Conservation (phyloP, 345 rosid species). For the Durio zibethinus region DNA sequence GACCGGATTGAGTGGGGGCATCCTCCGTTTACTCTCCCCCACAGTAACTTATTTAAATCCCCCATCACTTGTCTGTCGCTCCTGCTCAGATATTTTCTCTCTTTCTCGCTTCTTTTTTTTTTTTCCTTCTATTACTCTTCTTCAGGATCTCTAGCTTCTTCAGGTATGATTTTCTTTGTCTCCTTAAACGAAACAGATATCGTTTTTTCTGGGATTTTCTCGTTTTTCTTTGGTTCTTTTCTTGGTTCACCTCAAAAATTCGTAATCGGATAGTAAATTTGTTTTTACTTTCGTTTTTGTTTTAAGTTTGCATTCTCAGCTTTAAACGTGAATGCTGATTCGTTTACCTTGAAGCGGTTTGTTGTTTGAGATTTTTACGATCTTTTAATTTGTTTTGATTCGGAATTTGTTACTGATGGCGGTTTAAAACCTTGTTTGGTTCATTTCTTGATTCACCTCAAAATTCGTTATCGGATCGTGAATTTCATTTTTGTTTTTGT, state of each 20-base stretch:
- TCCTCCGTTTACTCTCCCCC: slow-evolving; percentile 15
- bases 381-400: not conserved
- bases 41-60: slow-evolving; percentile 4
- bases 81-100: slow-evolving; percentile 26
- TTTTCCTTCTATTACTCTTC: slow-evolving; percentile 2
- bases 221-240: not conserved
- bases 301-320: slow-evolving; percentile 14
- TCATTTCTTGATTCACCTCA: not conserved
- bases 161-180: not conserved
- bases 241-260: not conserved
- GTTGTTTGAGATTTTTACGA: not conserved
- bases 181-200: slow-evolving; percentile 19
- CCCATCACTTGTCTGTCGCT: not conserved
- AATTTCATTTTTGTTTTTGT: not conserved
- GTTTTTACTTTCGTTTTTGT: not conserved
- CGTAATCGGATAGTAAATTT: not conserved
- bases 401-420: not conserved
- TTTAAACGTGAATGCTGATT: slow-evolving; percentile 20
- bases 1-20: slow-evolving; percentile 41
- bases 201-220: not conserved
- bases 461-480: not conserved
- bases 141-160: not conserved
- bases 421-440: not conserved
- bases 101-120: not conserved
- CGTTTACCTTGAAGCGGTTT: not conserved